phyloP scores from a whole-genome alignment of 2,329 filamentous ascomycete species.

The Colletotrichum lini region DNA sequence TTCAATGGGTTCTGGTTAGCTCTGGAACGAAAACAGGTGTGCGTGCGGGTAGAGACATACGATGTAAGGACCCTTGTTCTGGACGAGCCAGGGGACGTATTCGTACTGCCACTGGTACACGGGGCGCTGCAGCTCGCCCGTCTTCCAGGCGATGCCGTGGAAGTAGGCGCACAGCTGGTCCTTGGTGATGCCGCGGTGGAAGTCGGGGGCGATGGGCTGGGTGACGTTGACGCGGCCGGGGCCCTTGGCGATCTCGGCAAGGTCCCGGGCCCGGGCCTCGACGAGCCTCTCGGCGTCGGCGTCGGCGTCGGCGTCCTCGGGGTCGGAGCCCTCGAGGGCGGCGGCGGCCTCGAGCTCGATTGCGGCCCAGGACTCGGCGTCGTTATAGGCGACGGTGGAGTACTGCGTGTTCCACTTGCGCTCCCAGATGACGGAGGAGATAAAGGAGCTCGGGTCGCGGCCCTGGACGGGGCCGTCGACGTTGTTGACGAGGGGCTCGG shows the following conservation, averaged over 20 bases:
- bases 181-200: constrained; percentile 24
- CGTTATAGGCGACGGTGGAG: not conserved
- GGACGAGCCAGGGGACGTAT: constrained; percentile 40
- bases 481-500: constrained; percentile 4
- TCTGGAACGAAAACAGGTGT: not conserved
- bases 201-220: not conserved
- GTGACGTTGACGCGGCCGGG: not conserved
- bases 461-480: not conserved
- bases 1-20: not conserved
- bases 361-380: constrained; percentile 14
- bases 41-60: not conserved
- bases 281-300: not conserved
- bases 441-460: not conserved
- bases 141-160: constrained; percentile 30
- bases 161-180: constrained; percentile 23
- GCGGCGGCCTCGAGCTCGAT: constrained; percentile 2
- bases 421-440: not conserved
- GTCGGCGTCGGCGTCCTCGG: not conserved
- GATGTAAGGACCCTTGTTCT: constrained; percentile 38
- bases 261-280: not conserved
- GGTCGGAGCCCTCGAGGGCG: not conserved
- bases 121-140: constrained; percentile 16
- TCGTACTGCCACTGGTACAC: constrained; percentile 33
- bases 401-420: not conserved
- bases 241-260: not conserved